Evolutionary conservation across 2,329 filamentous ascomycete species (phyloP).

Genomic region (Pestalotiopsis fici): DNA sequence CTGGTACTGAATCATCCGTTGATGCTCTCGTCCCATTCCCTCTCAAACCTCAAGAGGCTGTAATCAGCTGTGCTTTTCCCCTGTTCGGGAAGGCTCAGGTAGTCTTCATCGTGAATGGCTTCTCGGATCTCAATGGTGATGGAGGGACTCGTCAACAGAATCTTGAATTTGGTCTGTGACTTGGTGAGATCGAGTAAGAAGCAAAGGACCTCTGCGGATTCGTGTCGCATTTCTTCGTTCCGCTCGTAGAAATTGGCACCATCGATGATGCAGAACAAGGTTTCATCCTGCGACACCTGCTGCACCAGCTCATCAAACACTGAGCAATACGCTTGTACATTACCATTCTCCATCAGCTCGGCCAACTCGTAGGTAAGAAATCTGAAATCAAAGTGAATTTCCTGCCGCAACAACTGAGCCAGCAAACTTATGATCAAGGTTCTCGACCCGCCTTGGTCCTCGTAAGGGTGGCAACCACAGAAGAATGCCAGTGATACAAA

Average conservation of each 20-base stretch:
- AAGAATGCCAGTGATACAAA: neutral
- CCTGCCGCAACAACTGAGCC: neutral
- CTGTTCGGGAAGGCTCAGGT: too few species aligned
- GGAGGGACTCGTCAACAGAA: too few species aligned
- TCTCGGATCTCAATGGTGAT: too few species aligned
- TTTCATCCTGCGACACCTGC: neutral
- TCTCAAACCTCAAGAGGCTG: too few species aligned
- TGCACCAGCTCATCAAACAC: neutral
- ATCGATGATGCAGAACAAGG: neutral
- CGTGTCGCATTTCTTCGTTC: too few species aligned
- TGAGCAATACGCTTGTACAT: neutral
- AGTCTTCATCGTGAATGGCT: too few species aligned
- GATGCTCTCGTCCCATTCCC: too few species aligned
- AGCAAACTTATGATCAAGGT: neutral
- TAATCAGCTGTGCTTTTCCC: too few species aligned
- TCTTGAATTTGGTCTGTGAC: too few species aligned
- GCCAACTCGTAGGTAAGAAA: neutral
- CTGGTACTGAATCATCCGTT: too few species aligned
- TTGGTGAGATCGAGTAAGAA: too few species aligned
- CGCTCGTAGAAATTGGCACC: neutral
- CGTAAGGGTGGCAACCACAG: neutral
- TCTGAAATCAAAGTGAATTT: neutral
- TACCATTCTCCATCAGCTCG: neutral
- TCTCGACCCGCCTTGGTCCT: neutral
- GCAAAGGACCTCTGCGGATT: neutral